Conservation (phyloP, 352 stramenopile species). For the Phytopythium mirpurense region DNA sequence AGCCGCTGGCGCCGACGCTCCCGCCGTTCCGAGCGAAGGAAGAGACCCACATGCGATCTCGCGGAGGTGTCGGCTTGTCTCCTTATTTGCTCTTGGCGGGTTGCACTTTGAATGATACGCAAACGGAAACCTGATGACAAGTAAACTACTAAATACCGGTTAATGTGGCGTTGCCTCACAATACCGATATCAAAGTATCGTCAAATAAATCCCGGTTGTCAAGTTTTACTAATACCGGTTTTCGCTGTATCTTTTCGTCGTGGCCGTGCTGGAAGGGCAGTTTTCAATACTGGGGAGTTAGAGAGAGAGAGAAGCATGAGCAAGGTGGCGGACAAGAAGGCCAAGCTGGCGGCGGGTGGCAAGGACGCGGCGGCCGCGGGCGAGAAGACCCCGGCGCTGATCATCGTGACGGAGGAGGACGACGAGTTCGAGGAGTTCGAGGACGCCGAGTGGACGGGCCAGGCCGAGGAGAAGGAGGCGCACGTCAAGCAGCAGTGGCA, state of each 20-base stretch:
- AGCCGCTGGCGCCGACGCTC: neutral
- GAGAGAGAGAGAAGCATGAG: conserved; percentile 15
- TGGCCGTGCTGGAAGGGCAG: neutral
- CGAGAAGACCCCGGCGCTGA: conserved; percentile 65
- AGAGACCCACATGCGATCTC: conserved; percentile 42
- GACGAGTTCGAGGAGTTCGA: conserved; percentile 90
- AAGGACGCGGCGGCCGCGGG: conserved; percentile 14
- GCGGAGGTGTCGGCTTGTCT: neutral
- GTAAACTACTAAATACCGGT: too few relatives aligned
- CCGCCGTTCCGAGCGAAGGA: conserved; percentile 27
- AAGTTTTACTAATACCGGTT: neutral
- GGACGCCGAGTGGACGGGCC: conserved; percentile 68
- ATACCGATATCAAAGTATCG: neutral
- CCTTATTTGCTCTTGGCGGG: neutral
- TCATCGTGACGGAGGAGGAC: conserved; percentile 84
- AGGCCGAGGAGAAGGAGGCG: conserved; percentile 73
- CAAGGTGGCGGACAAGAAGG: conserved; percentile 32
- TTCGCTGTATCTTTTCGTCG: neutral
- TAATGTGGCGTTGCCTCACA: too few relatives aligned
- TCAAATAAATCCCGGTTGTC: too few relatives aligned
- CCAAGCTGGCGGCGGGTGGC: conserved; percentile 12
- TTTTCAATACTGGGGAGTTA: neutral
- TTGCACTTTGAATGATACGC: conserved; percentile 2
- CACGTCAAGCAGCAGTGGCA: conserved; percentile 90
- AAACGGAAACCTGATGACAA: neutral